phyloP scores from a whole-genome alignment of 139 green algal species.

The Chlamydomonas eustigma region DNA sequence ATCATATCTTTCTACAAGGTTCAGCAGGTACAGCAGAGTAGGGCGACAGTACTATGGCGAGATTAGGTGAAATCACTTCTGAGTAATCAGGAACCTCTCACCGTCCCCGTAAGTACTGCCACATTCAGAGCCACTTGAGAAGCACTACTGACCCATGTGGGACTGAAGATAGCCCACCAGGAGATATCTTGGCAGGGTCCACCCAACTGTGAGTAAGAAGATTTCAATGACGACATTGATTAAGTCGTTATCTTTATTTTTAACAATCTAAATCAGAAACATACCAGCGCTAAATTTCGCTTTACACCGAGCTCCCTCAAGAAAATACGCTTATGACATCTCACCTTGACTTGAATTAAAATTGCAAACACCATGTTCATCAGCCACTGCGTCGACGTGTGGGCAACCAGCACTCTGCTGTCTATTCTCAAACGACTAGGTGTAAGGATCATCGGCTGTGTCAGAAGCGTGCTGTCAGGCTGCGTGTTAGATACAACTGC shows the following conservation, averaged over 20 bases:
- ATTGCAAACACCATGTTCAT: neutral
- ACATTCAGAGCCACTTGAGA: neutral
- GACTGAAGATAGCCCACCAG: neutral
- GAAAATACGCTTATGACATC: neutral
- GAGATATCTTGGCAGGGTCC: neutral
- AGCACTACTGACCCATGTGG: neutral
- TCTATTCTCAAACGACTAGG: slow-evolving; percentile 3
- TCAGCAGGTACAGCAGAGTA: neutral
- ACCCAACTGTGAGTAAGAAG: neutral
- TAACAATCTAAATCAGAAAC: neutral
- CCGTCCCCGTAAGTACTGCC: neutral
- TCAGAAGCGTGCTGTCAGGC: no score
- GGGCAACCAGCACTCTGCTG: neutral
- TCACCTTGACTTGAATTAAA: slow-evolving; percentile 17
- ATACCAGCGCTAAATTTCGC: neutral
- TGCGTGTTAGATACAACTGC: no score
- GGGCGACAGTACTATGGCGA: neutral
- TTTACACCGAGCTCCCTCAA: neutral
- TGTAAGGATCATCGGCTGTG: slow-evolving; percentile 2
- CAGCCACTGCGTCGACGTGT: neutral
- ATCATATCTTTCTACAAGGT: slow-evolving; percentile 21
- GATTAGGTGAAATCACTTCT: neutral
- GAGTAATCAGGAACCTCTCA: neutral
- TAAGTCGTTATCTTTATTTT: neutral
- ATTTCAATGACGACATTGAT: neutral